A percentile compares a stretch with the other conserved stretches of the same genome.
Evolutionary conservation across 177 flowering plant genomes (phyloP).

Genomic region (Telopea speciosissima): DNA sequence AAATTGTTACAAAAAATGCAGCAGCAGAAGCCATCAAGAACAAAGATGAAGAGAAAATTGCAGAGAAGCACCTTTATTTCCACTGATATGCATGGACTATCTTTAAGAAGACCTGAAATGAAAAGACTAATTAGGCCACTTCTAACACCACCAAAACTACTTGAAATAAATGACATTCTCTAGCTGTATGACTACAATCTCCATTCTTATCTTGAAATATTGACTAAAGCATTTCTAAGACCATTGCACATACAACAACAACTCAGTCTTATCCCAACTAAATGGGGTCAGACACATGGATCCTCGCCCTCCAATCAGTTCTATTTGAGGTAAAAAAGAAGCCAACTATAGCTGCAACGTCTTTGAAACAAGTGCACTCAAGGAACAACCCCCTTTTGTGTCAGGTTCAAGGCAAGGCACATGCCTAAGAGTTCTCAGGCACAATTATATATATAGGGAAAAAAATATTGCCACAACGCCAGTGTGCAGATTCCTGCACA

Average conservation of each 20-base stretch:
- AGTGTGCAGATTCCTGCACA: no score
- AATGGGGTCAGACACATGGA: no score
- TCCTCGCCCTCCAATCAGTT: no score
- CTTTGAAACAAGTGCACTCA: no score
- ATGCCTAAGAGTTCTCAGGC: no score
- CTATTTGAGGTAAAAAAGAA: background rate
- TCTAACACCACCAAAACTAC: background rate
- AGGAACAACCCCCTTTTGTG: no score
- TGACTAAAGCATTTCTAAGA: background rate
- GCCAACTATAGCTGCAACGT: background rate
- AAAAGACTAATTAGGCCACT: background rate
- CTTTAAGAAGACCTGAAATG: slow-evolving; percentile 43
- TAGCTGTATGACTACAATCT: background rate
- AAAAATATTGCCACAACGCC: no score
- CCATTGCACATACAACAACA: no score
- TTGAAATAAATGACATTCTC: background rate
- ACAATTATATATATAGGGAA: no score
- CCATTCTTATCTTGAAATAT: no score
- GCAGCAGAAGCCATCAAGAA: background rate
- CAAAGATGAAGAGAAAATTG: background rate
- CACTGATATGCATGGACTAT: slow-evolving; percentile 51
- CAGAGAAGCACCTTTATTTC: slow-evolving; percentile 74
- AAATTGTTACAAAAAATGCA: background rate
- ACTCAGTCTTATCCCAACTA: no score
- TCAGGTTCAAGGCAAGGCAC: no score